Base-by-base conservation (phyloP, 768 basidiomycete species). In the Boletus subparvulus region DNA sequence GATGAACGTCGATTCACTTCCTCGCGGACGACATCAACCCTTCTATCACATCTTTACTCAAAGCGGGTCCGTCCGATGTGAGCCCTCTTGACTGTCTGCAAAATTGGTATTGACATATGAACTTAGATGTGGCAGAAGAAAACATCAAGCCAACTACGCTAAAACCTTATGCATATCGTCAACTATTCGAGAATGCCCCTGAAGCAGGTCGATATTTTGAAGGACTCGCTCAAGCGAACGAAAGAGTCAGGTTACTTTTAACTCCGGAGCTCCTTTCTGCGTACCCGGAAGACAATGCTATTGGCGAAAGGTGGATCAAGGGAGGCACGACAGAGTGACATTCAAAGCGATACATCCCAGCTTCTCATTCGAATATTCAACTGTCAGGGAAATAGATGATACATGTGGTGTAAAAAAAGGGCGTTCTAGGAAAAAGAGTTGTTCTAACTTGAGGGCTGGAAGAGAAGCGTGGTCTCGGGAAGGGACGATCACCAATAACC, bases 401-500 rank as follows among this genome's bases (percentile, higher is more conserved):
- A 42, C 26, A 43, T 3, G 40, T n/a, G 13, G n/a, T 41, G 39
- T 50, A 17, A 10, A 47, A 32, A 36, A 44, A 24, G 13, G 33
- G 33, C n/a, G 35, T n/a, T 39, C 30, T 21, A 16, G 16, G 17
- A 24, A 19, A 36, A 16, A 33, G 24, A 33, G 47, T 14, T 9
- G 24, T n/a, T 43, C 14, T 9, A 24, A 19, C 36, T 30, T 44
- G 30, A 44, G 30, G 16, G 16, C 26, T n/a, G 26, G 24, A 21
- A 46, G 28, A 40, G 8, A 61, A 42, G 24, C 4, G 37, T 42
- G 12, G 11, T 52, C 24, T 30, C 4, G 21, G 21, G 28, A 54
- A 50, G 33, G 4, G n/a, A n/a, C 4, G n/a, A 57, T 76, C 73
- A 90, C 88, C 90, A 92, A 63, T 87, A 84, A 2, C 89, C 90